A percentile compares a stretch with the other conserved stretches of the same genome.
These are phyloP conservation scores for Carex myosuroides DNA, from an alignment of 176 grass and related monocot species.

Conservation along the genomic window DNA sequence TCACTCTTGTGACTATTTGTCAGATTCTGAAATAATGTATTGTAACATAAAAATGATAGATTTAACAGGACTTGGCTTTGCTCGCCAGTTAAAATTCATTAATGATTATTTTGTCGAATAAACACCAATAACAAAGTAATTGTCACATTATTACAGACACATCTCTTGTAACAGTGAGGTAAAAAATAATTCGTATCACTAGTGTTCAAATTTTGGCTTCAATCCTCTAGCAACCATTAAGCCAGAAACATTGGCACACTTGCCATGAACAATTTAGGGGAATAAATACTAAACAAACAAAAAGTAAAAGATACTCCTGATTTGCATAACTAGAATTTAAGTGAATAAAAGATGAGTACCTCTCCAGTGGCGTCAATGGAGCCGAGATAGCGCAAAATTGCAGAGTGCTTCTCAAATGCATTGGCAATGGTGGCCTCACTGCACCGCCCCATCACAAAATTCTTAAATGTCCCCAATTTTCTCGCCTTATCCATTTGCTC, in stretches of 20 bases:
- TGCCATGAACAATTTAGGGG: neutral
- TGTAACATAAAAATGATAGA: neutral
- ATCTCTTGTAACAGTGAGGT: neutral
- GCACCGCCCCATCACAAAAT: constrained; percentile 52
- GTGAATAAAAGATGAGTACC: constrained; percentile 20
- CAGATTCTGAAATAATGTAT: constrained; percentile 44
- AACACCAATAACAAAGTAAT: neutral
- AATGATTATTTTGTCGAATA: neutral
- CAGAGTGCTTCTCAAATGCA: constrained; percentile 62
- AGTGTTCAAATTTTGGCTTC: neutral
- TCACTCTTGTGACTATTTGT: constrained; percentile 59
- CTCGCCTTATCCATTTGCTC: constrained; percentile 76
- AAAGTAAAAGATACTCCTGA: neutral
- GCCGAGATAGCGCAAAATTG: constrained; percentile 63
- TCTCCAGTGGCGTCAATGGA: constrained; percentile 55
- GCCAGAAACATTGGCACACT: neutral
- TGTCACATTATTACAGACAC: neutral
- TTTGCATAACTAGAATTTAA: neutral
- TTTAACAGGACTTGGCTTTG: neutral
- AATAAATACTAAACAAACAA: neutral
- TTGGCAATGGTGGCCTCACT: constrained; percentile 51
- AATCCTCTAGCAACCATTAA: neutral
- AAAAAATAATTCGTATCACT: neutral
- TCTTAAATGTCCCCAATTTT: constrained; percentile 68
- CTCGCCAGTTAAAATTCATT: neutral